These are phyloP conservation scores for Solanum gandarillasii DNA, from an alignment of 257 asterid species.

Conservation along the genomic window DNA sequence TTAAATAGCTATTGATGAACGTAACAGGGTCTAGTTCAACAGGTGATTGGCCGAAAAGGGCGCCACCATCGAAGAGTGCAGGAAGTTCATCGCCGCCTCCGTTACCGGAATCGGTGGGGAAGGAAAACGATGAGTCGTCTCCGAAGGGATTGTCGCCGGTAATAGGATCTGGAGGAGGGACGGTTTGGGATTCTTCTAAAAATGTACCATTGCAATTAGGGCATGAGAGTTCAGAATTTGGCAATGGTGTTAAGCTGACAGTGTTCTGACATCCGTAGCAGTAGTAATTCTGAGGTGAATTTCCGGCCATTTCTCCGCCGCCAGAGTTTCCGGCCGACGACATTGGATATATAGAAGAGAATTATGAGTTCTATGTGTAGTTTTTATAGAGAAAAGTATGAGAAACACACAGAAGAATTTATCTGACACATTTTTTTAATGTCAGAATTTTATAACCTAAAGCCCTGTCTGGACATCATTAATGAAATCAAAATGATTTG, in stretches of 20 bases:
- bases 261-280: conserved; percentile 56
- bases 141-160: background rate
- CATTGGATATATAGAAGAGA: background rate
- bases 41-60: conserved; percentile 23
- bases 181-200: conserved; percentile 50
- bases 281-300: conserved; percentile 20
- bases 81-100: conserved; percentile 8
- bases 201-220: conserved; percentile 61
- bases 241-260: conserved; percentile 33
- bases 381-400: background rate
- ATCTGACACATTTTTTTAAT: background rate
- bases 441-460: background rate
- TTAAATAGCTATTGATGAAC: conserved; percentile 35
- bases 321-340: background rate
- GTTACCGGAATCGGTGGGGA: conserved; percentile 1
- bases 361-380: background rate
- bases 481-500: background rate
- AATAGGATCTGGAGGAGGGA: conserved; percentile 23
- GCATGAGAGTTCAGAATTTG: conserved; percentile 52
- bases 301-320: conserved; percentile 1
- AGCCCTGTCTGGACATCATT: background rate
- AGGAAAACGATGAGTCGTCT: background rate
- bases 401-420: background rate
- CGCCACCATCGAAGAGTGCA: background rate
- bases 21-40: conserved; percentile 47